These are phyloP conservation scores for Chamaecyparis obtusa DNA, from an alignment of 75 land plant genomes.

Conservation along the genomic window DNA sequence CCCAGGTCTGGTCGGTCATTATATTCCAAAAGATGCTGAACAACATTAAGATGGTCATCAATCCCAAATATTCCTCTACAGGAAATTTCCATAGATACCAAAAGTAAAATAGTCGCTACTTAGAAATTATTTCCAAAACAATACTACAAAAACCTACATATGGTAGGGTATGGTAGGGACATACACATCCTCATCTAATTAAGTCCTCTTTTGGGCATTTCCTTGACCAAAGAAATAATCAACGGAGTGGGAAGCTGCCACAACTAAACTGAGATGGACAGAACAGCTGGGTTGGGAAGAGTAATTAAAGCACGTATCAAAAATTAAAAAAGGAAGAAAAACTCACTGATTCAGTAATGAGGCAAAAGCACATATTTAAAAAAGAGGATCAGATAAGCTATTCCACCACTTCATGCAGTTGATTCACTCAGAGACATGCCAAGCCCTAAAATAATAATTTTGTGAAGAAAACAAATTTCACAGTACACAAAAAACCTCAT, in stretches of 20 bases:
- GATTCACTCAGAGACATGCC: background rate
- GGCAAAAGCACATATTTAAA: background rate
- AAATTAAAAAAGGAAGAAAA: background rate
- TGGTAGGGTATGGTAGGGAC: background rate
- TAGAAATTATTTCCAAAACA: background rate
- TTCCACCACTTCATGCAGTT: background rate
- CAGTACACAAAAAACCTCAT: no score
- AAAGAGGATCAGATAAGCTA: background rate
- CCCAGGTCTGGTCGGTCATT: slow-evolving; percentile 87
- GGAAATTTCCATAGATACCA: background rate
- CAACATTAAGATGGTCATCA: background rate
- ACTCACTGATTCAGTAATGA: background rate
- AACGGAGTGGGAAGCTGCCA: background rate
- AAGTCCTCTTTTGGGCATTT: background rate
- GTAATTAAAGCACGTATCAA: background rate
- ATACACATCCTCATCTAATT: background rate
- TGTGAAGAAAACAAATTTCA: no score
- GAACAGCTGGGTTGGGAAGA: background rate
- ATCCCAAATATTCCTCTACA: background rate
- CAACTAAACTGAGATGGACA: background rate
- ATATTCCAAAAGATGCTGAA: slow-evolving; percentile 85
- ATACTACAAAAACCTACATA: background rate
- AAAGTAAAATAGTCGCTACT: background rate
- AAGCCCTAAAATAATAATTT: no score
- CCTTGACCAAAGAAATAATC: background rate